Percentiles rank a stretch among this genome's conserved stretches.
Conservation (phyloP, 176 grass and related monocot species). For the Eleusine coracana region DNA sequence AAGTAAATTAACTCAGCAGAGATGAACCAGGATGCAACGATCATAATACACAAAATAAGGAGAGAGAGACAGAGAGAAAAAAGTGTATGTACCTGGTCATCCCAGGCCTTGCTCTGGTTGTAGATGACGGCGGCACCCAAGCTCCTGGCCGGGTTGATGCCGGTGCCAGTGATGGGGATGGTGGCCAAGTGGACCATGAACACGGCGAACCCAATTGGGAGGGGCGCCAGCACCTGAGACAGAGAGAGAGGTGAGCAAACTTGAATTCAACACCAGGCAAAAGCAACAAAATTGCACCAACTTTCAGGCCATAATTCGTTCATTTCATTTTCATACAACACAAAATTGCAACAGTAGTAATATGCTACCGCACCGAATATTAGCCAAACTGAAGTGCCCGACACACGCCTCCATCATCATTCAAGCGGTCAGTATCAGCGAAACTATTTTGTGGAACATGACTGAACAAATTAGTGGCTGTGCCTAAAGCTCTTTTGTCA, state of each 20-base stretch:
- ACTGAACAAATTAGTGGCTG: conserved; percentile 18
- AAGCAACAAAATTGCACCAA: background rate
- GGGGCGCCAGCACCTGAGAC: conserved; percentile 70
- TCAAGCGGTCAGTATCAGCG: background rate
- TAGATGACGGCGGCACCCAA: conserved; percentile 74
- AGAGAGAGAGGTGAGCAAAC: background rate
- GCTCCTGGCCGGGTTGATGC: conserved; percentile 90
- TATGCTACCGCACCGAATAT: no score
- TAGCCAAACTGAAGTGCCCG: no score
- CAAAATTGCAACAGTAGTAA: no score
- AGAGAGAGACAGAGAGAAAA: no score
- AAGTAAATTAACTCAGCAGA: no score
- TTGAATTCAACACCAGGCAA: background rate
- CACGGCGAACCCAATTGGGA: conserved; percentile 88
- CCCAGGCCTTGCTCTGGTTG: conserved; percentile 70
- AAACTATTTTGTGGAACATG: background rate
- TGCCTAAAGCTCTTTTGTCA: background rate
- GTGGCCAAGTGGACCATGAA: conserved; percentile 95
- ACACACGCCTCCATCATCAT: background rate
- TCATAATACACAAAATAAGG: no score
- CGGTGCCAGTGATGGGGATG: conserved; percentile 88
- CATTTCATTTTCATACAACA: background rate
- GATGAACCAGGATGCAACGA: no score
- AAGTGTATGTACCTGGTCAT: conserved; percentile 60
- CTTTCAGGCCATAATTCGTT: background rate